Conservation (phyloP, 345 rosid genomes). For the Populus simonii region DNA sequence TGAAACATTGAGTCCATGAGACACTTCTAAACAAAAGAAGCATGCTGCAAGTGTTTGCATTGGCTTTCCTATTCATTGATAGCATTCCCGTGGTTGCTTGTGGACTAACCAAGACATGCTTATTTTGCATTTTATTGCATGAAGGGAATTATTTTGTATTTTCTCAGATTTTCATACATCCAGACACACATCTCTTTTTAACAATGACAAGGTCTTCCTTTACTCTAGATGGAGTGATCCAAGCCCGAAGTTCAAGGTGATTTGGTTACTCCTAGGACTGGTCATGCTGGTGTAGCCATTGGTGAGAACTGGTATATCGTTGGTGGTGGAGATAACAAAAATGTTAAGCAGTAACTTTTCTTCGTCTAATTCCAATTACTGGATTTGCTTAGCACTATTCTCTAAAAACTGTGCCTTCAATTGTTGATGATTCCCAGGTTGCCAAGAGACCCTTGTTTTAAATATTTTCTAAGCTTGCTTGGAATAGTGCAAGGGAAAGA, state of each 20-base stretch:
- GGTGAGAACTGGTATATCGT: slow-evolving; percentile 85
- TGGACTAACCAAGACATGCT: background rate
- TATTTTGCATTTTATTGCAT: background rate
- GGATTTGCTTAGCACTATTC: slow-evolving; percentile 1
- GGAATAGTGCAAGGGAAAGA: slow-evolving; percentile 71
- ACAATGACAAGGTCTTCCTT: slow-evolving; percentile 1
- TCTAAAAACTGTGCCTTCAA: background rate
- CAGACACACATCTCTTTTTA: background rate
- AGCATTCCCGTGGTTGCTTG: background rate
- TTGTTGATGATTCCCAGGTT: slow-evolving; percentile 45
- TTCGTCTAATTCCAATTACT: slow-evolving; percentile 4
- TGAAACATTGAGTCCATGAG: background rate
- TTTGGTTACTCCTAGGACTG: slow-evolving; percentile 75
- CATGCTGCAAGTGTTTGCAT: background rate
- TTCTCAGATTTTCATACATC: background rate
- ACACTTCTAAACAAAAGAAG: background rate
- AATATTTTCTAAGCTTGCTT: slow-evolving; percentile 77
- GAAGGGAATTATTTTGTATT: background rate
- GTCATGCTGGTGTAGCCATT: slow-evolving; percentile 78
- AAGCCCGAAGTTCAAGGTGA: slow-evolving; percentile 80
- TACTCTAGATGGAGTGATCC: slow-evolving; percentile 91
- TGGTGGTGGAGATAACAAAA: slow-evolving; percentile 96
- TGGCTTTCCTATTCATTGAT: background rate
- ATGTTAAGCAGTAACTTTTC: slow-evolving; percentile 42
- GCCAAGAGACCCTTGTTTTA: slow-evolving; percentile 76